Evolutionary conservation across 1,139 yeast species (phyloP), one percentile per base, ranked within the genome.

Genomic region (Candida pseudoviswanathii): DNA sequence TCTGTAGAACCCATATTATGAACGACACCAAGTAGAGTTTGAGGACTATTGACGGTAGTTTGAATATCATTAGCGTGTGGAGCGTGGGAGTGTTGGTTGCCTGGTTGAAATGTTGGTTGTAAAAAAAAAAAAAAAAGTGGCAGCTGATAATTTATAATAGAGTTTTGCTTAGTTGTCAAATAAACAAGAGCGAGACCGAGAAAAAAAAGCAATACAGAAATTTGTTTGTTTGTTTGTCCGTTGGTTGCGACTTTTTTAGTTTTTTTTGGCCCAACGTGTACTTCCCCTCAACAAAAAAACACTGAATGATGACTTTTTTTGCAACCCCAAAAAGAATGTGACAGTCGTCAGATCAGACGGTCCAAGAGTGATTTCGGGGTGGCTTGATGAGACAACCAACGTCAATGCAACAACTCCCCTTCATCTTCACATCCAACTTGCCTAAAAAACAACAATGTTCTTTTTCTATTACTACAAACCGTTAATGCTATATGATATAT

Each of bases 1-100:
- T 66, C 24, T 75, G 63, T 3, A 72, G 45, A 1, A 75, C 58
- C 81, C 81, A 76, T 24, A 68, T 47, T 16, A 65, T 34, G 49
- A 74, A 74, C 3, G 76, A 66, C 8, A 46, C 22, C 5, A 47
- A 30, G 31, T 57, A 60, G 42, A 50, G 32, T 43, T 57, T 59
- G 31, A 64, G 43, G 6, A 65, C 27, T 54, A 65, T 57, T 9
- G 34, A 45, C 24, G 62, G 62, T 32, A 59, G 51, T 33, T 41
- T 53, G 32, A 54, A 39, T 11, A 60, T 40, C 61, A 57, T 53
- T 8, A 22, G n/a, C 11, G 24, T 25, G 10, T 26, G 8, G 30
- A 6, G 22, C 24, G 22, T 10, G 29, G 11, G 25, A 39, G 29
- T 25, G 29, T 26, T 33, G 7, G 40, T 10, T 37, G 25, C 29